phyloP scores from a whole-genome alignment of 805 yeast species.

The Cephaloascus albidus region DNA sequence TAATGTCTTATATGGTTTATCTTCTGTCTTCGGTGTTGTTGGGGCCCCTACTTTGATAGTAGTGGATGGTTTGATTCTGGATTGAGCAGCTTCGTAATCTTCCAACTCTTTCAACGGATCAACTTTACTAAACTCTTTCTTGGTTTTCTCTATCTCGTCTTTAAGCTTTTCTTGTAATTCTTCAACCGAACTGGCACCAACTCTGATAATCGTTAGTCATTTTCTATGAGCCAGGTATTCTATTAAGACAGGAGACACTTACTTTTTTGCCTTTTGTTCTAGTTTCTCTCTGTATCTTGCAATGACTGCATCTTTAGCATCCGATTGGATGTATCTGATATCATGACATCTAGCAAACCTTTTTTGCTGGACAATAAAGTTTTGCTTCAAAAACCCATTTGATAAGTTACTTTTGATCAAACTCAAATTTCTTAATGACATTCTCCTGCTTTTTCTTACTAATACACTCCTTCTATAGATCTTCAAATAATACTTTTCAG shows the following conservation, averaged over 20 bases:
- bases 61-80: conserved; percentile 5
- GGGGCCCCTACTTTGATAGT: conserved; percentile 24
- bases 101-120: conserved; percentile 70
- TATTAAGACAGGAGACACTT: conserved; percentile 7
- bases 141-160: conserved; percentile 47
- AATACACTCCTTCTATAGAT: too few species aligned
- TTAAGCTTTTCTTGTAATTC: conserved; percentile 56
- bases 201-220: conserved; percentile 2
- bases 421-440: background rate
- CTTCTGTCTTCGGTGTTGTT: conserved; percentile 21
- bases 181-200: conserved; percentile 39
- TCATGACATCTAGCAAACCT: background rate
- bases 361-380: background rate
- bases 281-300: conserved; percentile 31
- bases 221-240: background rate
- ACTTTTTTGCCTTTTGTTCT: conserved; percentile 22
- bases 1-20: conserved; percentile 59
- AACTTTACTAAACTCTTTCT: conserved; percentile 45
- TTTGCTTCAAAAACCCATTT: background rate
- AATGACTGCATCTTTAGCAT: conserved; percentile 17
- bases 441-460: too few species aligned
- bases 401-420: background rate
- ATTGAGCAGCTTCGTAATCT: conserved; percentile 30
- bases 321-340: background rate
- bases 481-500: too few species aligned